phyloP scores from a whole-genome alignment of 2,329 filamentous ascomycete species.

The Kalmusia sp. region DNA sequence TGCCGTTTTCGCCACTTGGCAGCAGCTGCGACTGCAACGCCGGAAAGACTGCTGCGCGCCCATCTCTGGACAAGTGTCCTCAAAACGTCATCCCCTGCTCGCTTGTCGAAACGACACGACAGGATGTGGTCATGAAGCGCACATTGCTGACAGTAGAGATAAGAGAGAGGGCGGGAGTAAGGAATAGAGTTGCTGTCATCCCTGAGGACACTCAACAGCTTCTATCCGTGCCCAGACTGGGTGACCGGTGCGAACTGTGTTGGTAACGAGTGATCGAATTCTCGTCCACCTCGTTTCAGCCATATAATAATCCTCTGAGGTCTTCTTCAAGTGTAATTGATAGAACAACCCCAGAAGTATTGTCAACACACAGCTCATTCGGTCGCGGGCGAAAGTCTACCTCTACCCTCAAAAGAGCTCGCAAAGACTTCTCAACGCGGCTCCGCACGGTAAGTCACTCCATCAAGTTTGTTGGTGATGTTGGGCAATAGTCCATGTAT shows the following conservation, averaged over 20 bases:
- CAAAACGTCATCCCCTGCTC: too few species aligned
- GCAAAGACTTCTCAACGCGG: not conserved
- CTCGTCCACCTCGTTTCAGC: not conserved
- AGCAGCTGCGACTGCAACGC: not conserved
- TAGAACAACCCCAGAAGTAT: not conserved
- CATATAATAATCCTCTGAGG: not conserved
- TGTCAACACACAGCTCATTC: not conserved
- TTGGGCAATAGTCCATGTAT: not conserved
- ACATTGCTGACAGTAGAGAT: not conserved
- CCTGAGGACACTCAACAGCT: constrained; percentile 11
- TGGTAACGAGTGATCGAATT: constrained; percentile 18
- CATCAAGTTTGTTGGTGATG: not conserved
- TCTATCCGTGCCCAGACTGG: constrained; percentile 12
- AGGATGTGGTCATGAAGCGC: not conserved
- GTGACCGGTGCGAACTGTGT: constrained; percentile 4
- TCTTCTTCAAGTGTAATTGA: not conserved
- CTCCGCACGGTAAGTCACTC: not conserved
- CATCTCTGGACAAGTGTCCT: too few species aligned
- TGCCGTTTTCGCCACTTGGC: not conserved
- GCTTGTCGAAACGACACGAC: not conserved
- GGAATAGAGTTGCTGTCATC: not conserved
- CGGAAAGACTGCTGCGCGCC: not conserved
- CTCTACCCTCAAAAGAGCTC: too few species aligned
- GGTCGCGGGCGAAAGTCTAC: too few species aligned
- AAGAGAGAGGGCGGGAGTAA: not conserved